These are phyloP conservation scores for Quercus gilva DNA, from an alignment of 306 rosid genomes.

Conservation along the genomic window DNA sequence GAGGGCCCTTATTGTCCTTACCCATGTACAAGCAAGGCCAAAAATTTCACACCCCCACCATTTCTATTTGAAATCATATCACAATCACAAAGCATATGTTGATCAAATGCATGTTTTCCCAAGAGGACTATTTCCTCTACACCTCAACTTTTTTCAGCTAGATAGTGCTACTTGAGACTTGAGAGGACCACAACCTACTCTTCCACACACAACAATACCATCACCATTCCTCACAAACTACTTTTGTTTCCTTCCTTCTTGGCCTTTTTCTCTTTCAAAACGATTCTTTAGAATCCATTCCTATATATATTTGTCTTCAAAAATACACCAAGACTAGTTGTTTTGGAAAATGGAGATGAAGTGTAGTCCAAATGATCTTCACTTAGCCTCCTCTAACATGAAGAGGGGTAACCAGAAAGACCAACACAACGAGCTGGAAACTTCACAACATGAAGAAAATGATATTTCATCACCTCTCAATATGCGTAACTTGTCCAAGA, in stretches of 20 bases:
- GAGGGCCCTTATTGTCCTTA: not conserved
- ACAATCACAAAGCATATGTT: not conserved
- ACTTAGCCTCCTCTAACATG: conserved; percentile 23
- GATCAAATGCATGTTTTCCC: not conserved
- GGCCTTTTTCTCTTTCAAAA: conserved; percentile 10
- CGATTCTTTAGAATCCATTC: not conserved
- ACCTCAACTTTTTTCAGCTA: not conserved
- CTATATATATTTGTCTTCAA: not conserved
- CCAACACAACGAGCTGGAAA: conserved; percentile 1
- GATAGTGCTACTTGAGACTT: not conserved
- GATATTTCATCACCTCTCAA: conserved; percentile 33
- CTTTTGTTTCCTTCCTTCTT: conserved; percentile 7
- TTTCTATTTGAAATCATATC: conserved; percentile 18
- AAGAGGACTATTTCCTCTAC: not conserved
- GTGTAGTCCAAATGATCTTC: conserved; percentile 21
- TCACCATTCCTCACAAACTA: not conserved
- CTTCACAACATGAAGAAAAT: conserved; percentile 23
- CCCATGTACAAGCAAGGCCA: conserved; percentile 16
- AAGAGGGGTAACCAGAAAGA: conserved; percentile 13
- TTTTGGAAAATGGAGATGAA: conserved; percentile 37
- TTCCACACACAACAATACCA: conserved; percentile 8
- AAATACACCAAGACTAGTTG: not conserved
- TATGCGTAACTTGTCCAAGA: conserved; percentile 65
- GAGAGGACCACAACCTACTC: conserved; percentile 6
- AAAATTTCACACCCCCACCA: conserved; percentile 16